Percentiles rank a stretch among this genome's conserved stretches.
These are phyloP conservation scores for Leccinum olivaceopallidum DNA, from an alignment of 768 basidiomycete species.

Conservation along the genomic window DNA sequence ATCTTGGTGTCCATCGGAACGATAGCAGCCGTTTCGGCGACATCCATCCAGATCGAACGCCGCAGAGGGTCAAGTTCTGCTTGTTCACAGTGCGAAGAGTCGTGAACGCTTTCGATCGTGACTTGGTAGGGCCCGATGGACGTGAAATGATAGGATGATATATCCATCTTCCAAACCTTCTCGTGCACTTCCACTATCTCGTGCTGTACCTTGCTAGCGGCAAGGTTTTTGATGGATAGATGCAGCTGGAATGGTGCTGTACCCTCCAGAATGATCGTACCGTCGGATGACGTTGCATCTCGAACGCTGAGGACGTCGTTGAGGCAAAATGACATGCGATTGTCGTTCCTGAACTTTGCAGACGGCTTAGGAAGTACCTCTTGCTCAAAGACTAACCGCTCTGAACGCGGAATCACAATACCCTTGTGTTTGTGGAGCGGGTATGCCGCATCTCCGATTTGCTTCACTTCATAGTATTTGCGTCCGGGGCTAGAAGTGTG, in stretches of 20 bases:
- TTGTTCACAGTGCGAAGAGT: constrained; percentile 82
- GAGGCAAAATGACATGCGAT: constrained; percentile 72
- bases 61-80: constrained; percentile 59
- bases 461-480: constrained; percentile 88
- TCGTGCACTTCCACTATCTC: constrained; percentile 53
- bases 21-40: constrained; percentile 95
- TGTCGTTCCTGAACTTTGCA: constrained; percentile 70
- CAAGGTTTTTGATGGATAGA: constrained; percentile 75
- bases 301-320: constrained; percentile 62
- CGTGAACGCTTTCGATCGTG: constrained; percentile 73
- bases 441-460: constrained; percentile 84
- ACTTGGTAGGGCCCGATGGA: constrained; percentile 83
- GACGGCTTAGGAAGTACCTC: constrained; percentile 80
- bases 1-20: constrained; percentile 75
- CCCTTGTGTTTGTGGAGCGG: constrained; percentile 69
- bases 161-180: constrained; percentile 68
- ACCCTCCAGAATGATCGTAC: constrained; percentile 69
- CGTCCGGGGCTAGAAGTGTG: constrained; percentile 76
- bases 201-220: constrained; percentile 61
- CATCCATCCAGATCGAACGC: constrained; percentile 80
- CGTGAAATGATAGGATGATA: constrained; percentile 69
- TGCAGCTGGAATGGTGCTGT: constrained; percentile 82
- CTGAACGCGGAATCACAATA: constrained; percentile 62
- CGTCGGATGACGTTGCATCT: constrained; percentile 52
- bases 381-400: constrained; percentile 81